A percentile compares a stretch with the other conserved stretches of the same genome.
Evolutionary conservation across 2,329 filamentous ascomycete genomes (phyloP).

Genomic region (Aspergillus vadensis): DNA sequence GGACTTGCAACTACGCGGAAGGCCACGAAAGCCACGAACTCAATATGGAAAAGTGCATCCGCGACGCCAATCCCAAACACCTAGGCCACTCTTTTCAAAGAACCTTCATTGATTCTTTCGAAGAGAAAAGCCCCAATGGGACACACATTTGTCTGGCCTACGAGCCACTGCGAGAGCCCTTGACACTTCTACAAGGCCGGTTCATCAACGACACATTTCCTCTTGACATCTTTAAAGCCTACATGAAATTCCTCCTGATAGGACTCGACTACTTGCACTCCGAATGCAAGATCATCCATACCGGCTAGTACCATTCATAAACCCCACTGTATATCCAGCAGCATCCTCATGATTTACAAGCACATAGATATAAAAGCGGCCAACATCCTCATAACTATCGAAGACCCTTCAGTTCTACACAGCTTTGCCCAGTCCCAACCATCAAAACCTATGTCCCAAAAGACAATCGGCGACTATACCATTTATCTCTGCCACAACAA

Average conservation of each 20-base stretch:
- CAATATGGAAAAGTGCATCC: neutral
- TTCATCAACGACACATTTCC: conserved; percentile 28
- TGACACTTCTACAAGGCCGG: conserved; percentile 31
- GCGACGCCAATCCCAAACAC: neutral
- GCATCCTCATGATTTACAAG: neutral
- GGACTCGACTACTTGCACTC: conserved; percentile 45
- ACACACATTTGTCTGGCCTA: conserved; percentile 37
- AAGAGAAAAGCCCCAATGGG: neutral
- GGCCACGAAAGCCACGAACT: neutral
- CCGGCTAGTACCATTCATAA: conserved; percentile 27
- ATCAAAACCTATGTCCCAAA: neutral
- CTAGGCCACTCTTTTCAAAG: neutral
- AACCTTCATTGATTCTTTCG: neutral
- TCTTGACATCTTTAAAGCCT: conserved; percentile 30
- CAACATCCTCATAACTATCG: conserved; percentile 42
- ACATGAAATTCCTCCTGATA: conserved; percentile 37
- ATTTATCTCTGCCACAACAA: neutral
- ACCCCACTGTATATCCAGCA: neutral
- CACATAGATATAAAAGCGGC: conserved; percentile 41
- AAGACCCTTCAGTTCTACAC: conserved; percentile 17
- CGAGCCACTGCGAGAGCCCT: conserved; percentile 37
- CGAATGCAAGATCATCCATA: conserved; percentile 43
- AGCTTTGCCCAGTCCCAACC: conserved; percentile 18
- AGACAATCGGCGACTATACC: neutral
- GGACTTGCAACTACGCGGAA: neutral